phyloP scores from a whole-genome alignment of 2,329 filamentous ascomycete genomes.

The Bipolaris sorokiniana region DNA sequence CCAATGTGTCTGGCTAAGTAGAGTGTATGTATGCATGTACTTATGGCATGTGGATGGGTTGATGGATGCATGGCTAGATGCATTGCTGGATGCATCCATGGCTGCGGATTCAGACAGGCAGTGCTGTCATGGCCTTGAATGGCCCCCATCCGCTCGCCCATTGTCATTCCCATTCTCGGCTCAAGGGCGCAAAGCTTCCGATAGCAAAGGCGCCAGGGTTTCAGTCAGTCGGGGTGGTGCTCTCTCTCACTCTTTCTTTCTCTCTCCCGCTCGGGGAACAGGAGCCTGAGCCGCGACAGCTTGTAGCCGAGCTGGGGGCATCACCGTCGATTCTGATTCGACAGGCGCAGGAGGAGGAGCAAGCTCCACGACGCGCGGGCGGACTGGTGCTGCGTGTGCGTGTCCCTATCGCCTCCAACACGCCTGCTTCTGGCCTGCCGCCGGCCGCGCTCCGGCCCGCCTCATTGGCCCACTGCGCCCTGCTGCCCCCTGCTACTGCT shows the following conservation, averaged over 20 bases:
- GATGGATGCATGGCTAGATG: too few relatives aligned
- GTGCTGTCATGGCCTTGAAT: background rate
- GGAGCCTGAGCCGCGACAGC: conserved; percentile 21
- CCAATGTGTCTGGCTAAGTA: too few relatives aligned
- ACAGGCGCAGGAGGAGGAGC: background rate
- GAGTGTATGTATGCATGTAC: background rate
- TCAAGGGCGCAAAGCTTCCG: too few relatives aligned
- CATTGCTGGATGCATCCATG: background rate
- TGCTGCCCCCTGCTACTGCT: too few relatives aligned
- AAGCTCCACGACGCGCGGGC: conserved; percentile 8
- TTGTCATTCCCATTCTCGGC: too few relatives aligned
- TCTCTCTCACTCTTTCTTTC: too few relatives aligned
- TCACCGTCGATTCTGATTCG: conserved; percentile 2
- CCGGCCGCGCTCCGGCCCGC: conserved; percentile 1
- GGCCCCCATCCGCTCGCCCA: too few relatives aligned
- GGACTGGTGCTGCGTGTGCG: background rate
- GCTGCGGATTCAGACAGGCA: background rate
- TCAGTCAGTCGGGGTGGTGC: conserved; percentile 4
- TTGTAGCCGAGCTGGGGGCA: conserved; percentile 28
- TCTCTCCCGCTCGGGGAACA: conserved; percentile 27
- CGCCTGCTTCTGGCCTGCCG: conserved; percentile 5
- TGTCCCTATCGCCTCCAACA: conserved; percentile 19
- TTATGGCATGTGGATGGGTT: background rate
- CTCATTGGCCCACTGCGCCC: conserved; percentile 11
- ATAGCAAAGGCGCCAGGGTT: conserved; percentile 4